A percentile compares a stretch with the other conserved stretches of the same genome.
Evolutionary conservation across 2,329 filamentous ascomycete genomes (phyloP).

Genomic region (Trichoderma sp.): DNA sequence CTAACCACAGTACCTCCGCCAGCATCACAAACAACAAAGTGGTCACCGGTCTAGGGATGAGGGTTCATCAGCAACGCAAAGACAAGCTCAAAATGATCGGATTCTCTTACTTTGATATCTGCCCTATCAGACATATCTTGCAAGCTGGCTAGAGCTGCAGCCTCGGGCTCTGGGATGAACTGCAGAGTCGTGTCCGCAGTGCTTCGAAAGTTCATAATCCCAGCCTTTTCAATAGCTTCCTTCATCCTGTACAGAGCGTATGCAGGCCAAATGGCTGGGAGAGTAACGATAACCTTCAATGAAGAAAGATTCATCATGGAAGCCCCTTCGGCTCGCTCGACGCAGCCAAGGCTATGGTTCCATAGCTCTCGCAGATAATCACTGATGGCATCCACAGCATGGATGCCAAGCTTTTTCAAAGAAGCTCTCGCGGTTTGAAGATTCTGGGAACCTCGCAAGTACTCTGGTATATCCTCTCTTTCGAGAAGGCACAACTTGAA

Average conservation of each 20-base stretch:
- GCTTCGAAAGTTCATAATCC: constrained; percentile 32
- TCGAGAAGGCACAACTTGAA: constrained; percentile 44
- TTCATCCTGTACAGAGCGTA: constrained; percentile 40
- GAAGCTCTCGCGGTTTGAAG: constrained; percentile 20
- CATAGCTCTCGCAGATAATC: constrained; percentile 37
- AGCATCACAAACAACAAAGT: constrained; percentile 37
- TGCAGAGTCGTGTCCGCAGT: constrained; percentile 33
- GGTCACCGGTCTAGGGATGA: constrained; percentile 24
- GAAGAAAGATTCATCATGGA: constrained; percentile 25
- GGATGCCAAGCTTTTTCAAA: constrained; percentile 19
- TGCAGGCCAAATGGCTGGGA: constrained; percentile 47
- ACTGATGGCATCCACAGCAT: constrained; percentile 31
- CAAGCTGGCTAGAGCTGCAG: constrained; percentile 41
- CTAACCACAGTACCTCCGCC: constrained; percentile 39
- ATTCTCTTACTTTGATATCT: constrained; percentile 22
- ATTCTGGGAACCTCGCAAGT: constrained; percentile 27
- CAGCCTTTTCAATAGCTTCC: constrained; percentile 34
- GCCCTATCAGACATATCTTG: constrained; percentile 28
- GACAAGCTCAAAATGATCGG: background rate
- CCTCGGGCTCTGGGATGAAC: constrained; percentile 46
- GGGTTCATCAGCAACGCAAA: background rate
- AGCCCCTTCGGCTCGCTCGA: constrained; percentile 29
- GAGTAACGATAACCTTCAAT: constrained; percentile 41
- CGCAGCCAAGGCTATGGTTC: constrained; percentile 30
- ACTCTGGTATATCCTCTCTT: constrained; percentile 27